phyloP scores from a whole-genome alignment of 1,284 basidiomycete genomes.

The Neonothopanus nambi region DNA sequence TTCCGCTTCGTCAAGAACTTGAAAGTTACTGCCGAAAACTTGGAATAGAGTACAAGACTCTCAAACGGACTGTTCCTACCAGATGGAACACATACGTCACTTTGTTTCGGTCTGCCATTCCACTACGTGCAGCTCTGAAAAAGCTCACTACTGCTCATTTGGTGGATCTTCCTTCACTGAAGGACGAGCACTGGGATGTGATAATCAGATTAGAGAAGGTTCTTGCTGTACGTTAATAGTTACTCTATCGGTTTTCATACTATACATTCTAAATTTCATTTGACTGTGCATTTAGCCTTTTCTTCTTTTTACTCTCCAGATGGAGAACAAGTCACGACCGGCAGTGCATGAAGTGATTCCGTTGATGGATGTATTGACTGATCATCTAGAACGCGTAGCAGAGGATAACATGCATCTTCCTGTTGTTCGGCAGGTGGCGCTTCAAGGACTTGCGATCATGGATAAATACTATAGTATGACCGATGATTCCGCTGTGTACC shows the following conservation, averaged over 20 bases:
- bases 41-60: constrained; percentile 4
- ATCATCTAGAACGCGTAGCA: constrained; percentile 4
- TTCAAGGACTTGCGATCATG: constrained; percentile 11
- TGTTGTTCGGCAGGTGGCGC: constrained; percentile 13
- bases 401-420: background rate
- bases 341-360: constrained; percentile 19
- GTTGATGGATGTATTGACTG: constrained; percentile 14
- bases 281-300: too few species aligned
- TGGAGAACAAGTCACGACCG: too few species aligned
- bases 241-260: too few species aligned
- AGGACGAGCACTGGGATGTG: constrained; percentile 10
- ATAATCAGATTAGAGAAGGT: constrained; percentile 1
- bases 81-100: constrained; percentile 16
- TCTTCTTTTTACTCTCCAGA: too few species aligned
- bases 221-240: too few species aligned
- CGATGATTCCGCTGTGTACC: constrained; percentile 20
- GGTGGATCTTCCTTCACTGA: background rate
- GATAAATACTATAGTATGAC: constrained; percentile 24
- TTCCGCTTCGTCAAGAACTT: background rate
- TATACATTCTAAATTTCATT: too few species aligned
- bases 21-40: background rate
- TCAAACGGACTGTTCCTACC: constrained; percentile 14
- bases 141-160: constrained; percentile 2
- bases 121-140: constrained; percentile 9
- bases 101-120: constrained; percentile 11